phyloP scores from a whole-genome alignment of 2,329 filamentous ascomycete species.

The Trichoderma sp. region DNA sequence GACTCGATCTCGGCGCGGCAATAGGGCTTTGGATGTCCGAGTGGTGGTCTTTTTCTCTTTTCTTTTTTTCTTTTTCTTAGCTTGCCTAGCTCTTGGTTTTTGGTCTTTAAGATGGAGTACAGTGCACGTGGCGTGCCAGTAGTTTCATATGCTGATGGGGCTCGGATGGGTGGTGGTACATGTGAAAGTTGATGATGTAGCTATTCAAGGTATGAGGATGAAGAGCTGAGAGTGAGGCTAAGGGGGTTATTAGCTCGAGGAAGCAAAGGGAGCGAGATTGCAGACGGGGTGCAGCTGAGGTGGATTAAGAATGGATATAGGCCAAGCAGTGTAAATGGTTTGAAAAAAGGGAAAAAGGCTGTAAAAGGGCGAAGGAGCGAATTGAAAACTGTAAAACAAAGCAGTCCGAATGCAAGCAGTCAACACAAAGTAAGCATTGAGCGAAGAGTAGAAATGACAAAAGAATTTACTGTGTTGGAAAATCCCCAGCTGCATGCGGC shows the following conservation, averaged over 20 bases:
- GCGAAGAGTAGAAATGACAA: not conserved
- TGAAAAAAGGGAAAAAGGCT: not conserved
- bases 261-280: not conserved
- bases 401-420: not conserved
- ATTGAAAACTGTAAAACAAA: not conserved
- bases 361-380: not conserved
- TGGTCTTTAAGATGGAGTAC: not conserved
- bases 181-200: not conserved
- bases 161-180: not conserved
- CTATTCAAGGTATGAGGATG: not conserved
- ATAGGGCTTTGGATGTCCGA: conserved; percentile 23
- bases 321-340: not conserved
- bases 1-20: conserved; percentile 24
- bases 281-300: not conserved
- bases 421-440: not conserved
- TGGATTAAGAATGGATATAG: not conserved
- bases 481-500: conserved; percentile 9
- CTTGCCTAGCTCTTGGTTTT: not conserved
- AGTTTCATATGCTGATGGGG: not conserved
- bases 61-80: not conserved
- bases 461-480: not conserved
- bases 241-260: not conserved
- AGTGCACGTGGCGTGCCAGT: not conserved
- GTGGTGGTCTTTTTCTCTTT: not conserved
- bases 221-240: not conserved